Base-by-base conservation (phyloP, 2,329 filamentous ascomycete genomes). In the Neofusicoccum umdonicola region DNA sequence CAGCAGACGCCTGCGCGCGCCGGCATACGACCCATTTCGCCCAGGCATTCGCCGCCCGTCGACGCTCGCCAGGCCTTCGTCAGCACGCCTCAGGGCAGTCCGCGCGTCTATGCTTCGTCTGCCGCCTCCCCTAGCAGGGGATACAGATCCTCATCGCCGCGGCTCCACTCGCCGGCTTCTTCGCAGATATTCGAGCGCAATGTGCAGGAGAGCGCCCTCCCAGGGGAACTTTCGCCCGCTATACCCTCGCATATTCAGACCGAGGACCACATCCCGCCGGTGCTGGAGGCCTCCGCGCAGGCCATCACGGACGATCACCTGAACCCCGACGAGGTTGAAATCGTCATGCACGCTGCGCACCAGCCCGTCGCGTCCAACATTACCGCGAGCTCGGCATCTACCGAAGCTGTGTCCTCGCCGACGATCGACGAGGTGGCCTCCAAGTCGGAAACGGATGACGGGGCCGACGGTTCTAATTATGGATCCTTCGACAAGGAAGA, bases 161-260 rank as follows among this genome's bases (percentile, higher is more conserved):
- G 90, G 56, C 79, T 93, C 50, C 86, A 89, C 62, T 96, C 92
- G 19, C 92, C 93, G 13, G 91, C 92, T 0, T 86, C 85, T 19
- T 86, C 85, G 54, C 82, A 85, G 71, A 97, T 98, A 71, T 98
- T 98, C 74, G 94, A 98, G 81, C 90, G 94, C 72, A 92, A 93
- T 76, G 94, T 98, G 27, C 94, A 97, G 77, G 93, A 97, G 72
- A 82, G 85, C 35, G 72, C 84, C 3, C 72, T 85, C 3, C 78
- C 87, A n/a, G 81, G 85, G 45, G 90, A 92, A 66, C 88, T 85
- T 67, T 94, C 91, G 3, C 89, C 91, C 0, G 91, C 92, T n/a
- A 95, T 97, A 67, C 94, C 94, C 3, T 88, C 91, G 7, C 94
- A 98, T 74, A 96, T 98, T 71, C 88, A 93, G 71, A 97, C 92